Conservation (phyloP, 2,329 filamentous ascomycete genomes). For the Alternaria longipes region DNA sequence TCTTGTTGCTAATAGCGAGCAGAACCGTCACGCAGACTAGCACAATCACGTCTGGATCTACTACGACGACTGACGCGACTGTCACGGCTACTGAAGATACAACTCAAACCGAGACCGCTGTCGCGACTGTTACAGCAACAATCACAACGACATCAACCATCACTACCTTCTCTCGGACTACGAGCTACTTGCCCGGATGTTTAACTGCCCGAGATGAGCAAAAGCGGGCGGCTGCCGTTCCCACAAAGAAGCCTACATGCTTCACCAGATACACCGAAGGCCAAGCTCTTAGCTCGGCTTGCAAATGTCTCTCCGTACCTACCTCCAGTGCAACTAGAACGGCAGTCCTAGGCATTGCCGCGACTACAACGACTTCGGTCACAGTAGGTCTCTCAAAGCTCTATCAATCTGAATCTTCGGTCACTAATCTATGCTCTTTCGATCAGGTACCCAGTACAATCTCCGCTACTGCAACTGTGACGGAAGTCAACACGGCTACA, state of each 20-base stretch:
- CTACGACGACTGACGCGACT: neutral
- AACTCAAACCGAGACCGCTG: neutral
- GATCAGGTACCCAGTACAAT: neutral
- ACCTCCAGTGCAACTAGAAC: neutral
- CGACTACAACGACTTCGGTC: neutral
- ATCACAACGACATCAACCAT: too few species aligned
- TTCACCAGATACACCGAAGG: neutral
- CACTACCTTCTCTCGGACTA: neutral
- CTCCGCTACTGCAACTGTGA: neutral
- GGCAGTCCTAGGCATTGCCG: neutral
- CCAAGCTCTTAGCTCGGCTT: neutral
- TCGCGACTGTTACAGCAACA: too few species aligned
- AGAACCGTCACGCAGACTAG: neutral
- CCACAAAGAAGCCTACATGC: neutral
- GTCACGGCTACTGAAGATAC: neutral
- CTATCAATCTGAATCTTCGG: rapidly evolving
- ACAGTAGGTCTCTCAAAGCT: neutral
- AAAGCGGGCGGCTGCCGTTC: neutral
- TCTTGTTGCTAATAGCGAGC: neutral
- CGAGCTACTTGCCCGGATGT: neutral
- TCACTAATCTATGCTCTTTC: neutral
- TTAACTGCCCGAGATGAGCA: neutral
- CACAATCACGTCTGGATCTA: neutral
- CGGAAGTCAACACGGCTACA: neutral
- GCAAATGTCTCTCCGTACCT: neutral